These are phyloP conservation scores for Phyllostachys edulis DNA, from an alignment of 176 grass and related monocot genomes.

Conservation along the genomic window DNA sequence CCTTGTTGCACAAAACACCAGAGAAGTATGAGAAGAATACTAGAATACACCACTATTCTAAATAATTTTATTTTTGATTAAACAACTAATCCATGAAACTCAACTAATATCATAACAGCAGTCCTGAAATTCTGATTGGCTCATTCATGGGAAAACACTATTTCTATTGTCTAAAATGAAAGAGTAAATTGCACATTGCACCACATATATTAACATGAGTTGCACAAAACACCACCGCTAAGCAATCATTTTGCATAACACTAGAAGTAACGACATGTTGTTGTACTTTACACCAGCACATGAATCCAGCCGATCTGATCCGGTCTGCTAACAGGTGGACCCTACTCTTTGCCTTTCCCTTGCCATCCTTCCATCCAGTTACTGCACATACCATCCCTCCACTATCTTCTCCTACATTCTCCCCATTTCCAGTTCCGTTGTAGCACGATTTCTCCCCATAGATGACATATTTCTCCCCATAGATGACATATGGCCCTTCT, in stretches of 20 bases:
- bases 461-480: no score
- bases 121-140: background rate
- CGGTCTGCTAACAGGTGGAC: background rate
- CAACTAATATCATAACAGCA: constrained; percentile 5
- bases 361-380: no score
- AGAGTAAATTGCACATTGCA: constrained; percentile 8
- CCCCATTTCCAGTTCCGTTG: no score
- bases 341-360: no score
- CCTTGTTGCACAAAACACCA: background rate
- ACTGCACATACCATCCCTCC: no score
- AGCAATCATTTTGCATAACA: background rate
- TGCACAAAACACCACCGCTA: background rate
- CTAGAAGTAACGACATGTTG: background rate
- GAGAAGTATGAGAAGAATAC: background rate
- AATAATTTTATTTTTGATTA: constrained; percentile 11
- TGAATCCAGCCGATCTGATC: background rate
- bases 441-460: no score
- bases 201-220: background rate
- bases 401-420: no score
- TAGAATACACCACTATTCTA: constrained; percentile 7
- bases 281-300: background rate
- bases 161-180: background rate
- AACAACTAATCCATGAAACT: background rate
- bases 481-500: no score
- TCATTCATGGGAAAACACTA: background rate